Evolutionary conservation across 495 filamentous ascomycete genomes (phyloP).

Genomic region (Barbatosphaeria neglecta): DNA sequence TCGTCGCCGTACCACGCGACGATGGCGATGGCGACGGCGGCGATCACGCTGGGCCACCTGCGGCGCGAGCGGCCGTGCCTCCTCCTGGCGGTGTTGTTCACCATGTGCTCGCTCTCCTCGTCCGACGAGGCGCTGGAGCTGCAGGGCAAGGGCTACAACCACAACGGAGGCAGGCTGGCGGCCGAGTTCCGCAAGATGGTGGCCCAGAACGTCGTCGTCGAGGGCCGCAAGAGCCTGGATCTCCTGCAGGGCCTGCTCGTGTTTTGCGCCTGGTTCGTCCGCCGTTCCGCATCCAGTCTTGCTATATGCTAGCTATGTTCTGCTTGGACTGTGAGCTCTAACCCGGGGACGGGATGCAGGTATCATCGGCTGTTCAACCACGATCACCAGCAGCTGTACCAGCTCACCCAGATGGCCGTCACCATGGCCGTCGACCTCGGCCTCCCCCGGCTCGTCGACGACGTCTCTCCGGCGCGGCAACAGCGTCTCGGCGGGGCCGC

Average conservation of each 20-base stretch:
- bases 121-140: neutral
- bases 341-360: slow-evolving; percentile 2
- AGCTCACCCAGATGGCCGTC: slow-evolving; percentile 9
- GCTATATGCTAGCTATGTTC: no score
- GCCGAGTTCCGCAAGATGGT: neutral
- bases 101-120: neutral
- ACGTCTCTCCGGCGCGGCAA: neutral
- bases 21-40: no score
- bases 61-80: slow-evolving; percentile 10
- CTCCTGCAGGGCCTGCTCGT: neutral
- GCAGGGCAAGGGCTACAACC: no score
- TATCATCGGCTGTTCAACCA: slow-evolving; percentile 13
- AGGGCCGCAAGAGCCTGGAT: neutral
- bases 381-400: slow-evolving; percentile 12
- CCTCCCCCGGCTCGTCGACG: neutral
- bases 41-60: slow-evolving; percentile 5
- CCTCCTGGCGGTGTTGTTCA: slow-evolving; percentile 7
- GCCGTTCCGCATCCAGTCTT: no score
- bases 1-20: neutral
- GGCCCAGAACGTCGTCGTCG: neutral
- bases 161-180: slow-evolving; percentile 5
- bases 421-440: slow-evolving; percentile 13
- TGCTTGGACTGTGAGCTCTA: no score
- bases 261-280: neutral
- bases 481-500: neutral